Evolutionary conservation across 140 eudicot genomes (phyloP), one percentile per base, ranked within the genome.

Genomic region (Oenanthe javanica): DNA sequence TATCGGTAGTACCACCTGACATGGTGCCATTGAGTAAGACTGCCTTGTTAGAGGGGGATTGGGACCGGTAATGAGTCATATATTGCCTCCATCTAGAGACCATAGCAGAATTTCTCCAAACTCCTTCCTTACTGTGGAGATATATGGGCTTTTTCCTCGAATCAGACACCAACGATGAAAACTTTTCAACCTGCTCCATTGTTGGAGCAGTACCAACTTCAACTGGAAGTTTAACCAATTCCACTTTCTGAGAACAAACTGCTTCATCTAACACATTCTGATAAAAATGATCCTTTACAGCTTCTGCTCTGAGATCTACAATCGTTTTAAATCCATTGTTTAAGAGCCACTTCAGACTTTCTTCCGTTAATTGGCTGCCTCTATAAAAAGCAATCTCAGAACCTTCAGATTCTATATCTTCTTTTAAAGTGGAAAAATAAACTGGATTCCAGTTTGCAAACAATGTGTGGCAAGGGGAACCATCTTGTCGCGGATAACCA

Each of bases 401-500:
- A 75, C 86, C 85, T 64, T 80, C 64, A 7, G 87, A 82, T 70
- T 84, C 86, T 12, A 79, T 83, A 54, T 92, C 92, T 61, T 90
- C 92, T 84, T 90, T 92, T 43, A 89, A 83, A 64, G 89, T 88
- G 46, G 96, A 88, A 43, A 92, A 72, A 77, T 87, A 89, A 84
- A 95, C 96, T 4, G 97, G 97, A 83, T 83, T 84, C 97, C 97
- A 95, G 61, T 95, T 95, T 12, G 99, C 99, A 84, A 95, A 90
- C 72, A 95, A 73, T 0, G 89, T 81, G 67, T 86, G 97, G 66
- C 93, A 86, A 13, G 99, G 99, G 50, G 84, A 81, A 69, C 85
- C 87, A 38, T 90, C 93, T 72, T 86, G 88, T 51, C 99, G 90
- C 3, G 97, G 87, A 87, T 87, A 88, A 55, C 99, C 99, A 66